Evolutionary conservation across 2,329 filamentous ascomycete species (phyloP).

Genomic region (Rutstroemia sp.): DNA sequence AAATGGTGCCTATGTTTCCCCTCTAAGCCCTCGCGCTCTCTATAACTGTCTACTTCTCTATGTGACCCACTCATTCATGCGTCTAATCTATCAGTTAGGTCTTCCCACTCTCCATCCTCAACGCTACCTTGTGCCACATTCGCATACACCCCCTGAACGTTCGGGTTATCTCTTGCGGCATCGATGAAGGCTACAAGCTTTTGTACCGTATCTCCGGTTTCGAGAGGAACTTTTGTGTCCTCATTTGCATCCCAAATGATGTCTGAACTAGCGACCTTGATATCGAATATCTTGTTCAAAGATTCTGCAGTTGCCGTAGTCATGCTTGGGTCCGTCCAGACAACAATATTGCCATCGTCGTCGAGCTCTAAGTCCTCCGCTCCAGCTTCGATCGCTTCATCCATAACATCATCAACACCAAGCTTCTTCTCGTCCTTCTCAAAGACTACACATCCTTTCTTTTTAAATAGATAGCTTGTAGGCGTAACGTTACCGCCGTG

Average conservation of each 20-base stretch:
- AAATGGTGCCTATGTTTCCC: not conserved
- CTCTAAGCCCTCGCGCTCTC: conserved; percentile 7
- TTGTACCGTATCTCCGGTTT: conserved; percentile 47
- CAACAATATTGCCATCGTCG: conserved; percentile 60
- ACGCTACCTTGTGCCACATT: conserved; percentile 53
- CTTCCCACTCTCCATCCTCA: conserved; percentile 46
- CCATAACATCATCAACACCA: conserved; percentile 61
- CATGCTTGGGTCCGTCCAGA: conserved; percentile 61
- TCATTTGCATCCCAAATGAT: conserved; percentile 81
- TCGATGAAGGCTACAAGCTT: conserved; percentile 53
- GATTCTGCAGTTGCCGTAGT: conserved; percentile 57
- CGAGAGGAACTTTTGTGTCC: conserved; percentile 63
- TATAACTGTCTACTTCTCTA: conserved; percentile 15
- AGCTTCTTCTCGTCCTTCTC: conserved; percentile 44
- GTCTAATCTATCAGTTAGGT: conserved; percentile 46
- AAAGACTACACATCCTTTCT: conserved; percentile 68
- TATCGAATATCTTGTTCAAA: conserved; percentile 53
- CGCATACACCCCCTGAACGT: conserved; percentile 72
- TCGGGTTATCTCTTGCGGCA: conserved; percentile 56
- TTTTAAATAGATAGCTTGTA: conserved; percentile 78
- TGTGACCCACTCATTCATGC: conserved; percentile 19
- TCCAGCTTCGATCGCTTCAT: conserved; percentile 79
- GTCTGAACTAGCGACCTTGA: conserved; percentile 66
- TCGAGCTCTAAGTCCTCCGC: conserved; percentile 65
- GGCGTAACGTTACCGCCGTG: conserved; percentile 63